Conservation (phyloP, 2,329 filamentous ascomycete species). For the Fusarium continuum region DNA sequence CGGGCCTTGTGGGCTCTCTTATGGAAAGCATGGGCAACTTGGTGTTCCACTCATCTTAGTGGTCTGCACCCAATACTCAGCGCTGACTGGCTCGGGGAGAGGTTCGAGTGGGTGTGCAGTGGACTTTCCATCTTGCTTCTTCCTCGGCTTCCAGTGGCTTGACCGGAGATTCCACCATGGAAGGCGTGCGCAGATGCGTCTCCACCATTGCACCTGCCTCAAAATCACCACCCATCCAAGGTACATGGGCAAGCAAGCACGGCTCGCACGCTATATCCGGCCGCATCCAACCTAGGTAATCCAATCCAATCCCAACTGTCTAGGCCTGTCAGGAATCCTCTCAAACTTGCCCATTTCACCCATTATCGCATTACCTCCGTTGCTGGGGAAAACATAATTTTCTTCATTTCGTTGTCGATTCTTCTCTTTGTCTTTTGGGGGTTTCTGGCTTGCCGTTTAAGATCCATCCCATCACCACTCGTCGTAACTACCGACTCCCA, state of each 20-base stretch:
- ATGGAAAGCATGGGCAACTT: slow-evolving; percentile 22
- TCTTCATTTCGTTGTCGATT: slow-evolving; percentile 15
- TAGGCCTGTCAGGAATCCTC: slow-evolving; percentile 30
- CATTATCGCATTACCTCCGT: slow-evolving; percentile 6
- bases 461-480: neutral
- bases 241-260: slow-evolving; percentile 24
- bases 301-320: slow-evolving; percentile 20
- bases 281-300: slow-evolving; percentile 11
- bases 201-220: slow-evolving; percentile 35
- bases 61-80: slow-evolving; percentile 1
- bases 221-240: slow-evolving; percentile 31
- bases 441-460: neutral
- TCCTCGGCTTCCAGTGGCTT: slow-evolving; percentile 44
- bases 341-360: slow-evolving; percentile 36
- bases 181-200: slow-evolving; percentile 33
- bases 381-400: slow-evolving; percentile 16
- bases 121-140: slow-evolving; percentile 43
- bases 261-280: slow-evolving; percentile 34
- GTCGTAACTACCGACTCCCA: slow-evolving; percentile 11
- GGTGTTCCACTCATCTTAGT: slow-evolving; percentile 32
- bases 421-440: slow-evolving; percentile 1
- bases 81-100: slow-evolving; percentile 27
- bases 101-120: slow-evolving; percentile 35
- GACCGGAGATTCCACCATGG: slow-evolving; percentile 35
- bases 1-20: slow-evolving; percentile 30